These are phyloP conservation scores for Aureococcus anophagefferens DNA, from an alignment of 108 stramenopile genomes.

Conservation along the genomic window DNA sequence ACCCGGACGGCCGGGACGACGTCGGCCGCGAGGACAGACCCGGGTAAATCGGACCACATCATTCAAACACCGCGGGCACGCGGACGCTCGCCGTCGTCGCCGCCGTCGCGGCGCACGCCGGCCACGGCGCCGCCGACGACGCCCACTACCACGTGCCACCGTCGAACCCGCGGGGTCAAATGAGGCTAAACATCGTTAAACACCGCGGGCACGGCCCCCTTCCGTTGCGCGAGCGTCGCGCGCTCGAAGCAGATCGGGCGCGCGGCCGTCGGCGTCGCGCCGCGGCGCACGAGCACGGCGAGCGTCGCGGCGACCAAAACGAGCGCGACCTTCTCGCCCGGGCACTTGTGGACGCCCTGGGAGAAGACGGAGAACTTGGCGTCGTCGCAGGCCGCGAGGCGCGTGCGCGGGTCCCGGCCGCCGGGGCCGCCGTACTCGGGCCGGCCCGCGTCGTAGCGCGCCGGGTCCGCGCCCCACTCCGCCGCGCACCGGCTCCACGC, in stretches of 20 bases:
- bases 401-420: not conserved
- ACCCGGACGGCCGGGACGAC: no score
- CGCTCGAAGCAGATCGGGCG: constrained; percentile 44
- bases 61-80: no score
- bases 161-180: no score
- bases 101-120: no score
- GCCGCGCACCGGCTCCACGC: constrained; percentile 12
- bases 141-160: no score
- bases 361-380: constrained; percentile 42
- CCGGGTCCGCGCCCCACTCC: constrained; percentile 18
- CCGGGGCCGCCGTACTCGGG: not conserved
- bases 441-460: constrained; percentile 3
- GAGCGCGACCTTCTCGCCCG: constrained; percentile 39
- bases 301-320: constrained; percentile 25
- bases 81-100: no score
- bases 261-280: not conserved
- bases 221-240: constrained; percentile 55
- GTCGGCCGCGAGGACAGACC: no score
- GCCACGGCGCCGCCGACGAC: no score
- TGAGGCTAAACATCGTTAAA: no score
- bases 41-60: no score
- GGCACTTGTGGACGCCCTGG: constrained; percentile 48
- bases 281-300: constrained; percentile 19
- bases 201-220: constrained; percentile 22
- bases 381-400: constrained; percentile 8